Percentiles rank a stretch among this genome's conserved stretches.
These are phyloP conservation scores for Malus orientalis DNA, from an alignment of 306 rosid genomes.

Conservation along the genomic window DNA sequence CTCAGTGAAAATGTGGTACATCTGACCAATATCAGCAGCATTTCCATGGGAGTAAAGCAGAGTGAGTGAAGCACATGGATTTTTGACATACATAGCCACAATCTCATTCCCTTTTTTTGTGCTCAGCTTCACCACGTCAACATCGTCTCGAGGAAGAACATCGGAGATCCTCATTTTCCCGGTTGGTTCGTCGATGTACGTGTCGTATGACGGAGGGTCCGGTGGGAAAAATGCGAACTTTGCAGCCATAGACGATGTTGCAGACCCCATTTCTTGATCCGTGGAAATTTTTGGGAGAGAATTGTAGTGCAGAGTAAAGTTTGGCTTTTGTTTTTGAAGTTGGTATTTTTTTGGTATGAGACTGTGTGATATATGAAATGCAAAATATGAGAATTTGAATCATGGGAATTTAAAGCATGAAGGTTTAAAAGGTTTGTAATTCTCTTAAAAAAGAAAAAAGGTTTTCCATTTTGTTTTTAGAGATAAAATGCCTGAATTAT, in stretches of 20 bases:
- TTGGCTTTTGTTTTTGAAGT: slow-evolving; percentile 1
- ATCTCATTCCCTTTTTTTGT: slow-evolving; percentile 60
- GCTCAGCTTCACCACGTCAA: slow-evolving; percentile 43
- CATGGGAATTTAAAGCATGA: slow-evolving; percentile 11
- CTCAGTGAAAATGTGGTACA: slow-evolving; percentile 46
- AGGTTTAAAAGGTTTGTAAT: background rate
- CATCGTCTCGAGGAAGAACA: slow-evolving; percentile 45
- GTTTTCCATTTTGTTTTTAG: slow-evolving; percentile 17
- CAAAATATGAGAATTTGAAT: background rate
- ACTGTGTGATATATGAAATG: background rate
- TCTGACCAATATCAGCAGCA: slow-evolving; percentile 74
- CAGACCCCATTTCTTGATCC: slow-evolving; percentile 45
- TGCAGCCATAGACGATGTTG: slow-evolving; percentile 67
- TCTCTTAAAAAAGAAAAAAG: background rate
- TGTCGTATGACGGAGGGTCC: slow-evolving; percentile 41
- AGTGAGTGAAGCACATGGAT: slow-evolving; percentile 49
- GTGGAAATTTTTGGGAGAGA: background rate
- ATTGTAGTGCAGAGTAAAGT: slow-evolving; percentile 12
- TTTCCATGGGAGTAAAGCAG: slow-evolving; percentile 68
- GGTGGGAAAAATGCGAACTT: slow-evolving; percentile 66
- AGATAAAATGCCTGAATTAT: slow-evolving; percentile 15
- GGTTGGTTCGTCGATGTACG: slow-evolving; percentile 23
- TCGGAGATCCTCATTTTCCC: slow-evolving; percentile 46
- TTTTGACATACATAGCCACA: slow-evolving; percentile 50
- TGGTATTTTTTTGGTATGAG: background rate